A percentile compares a stretch with the other conserved stretches of the same genome.
Conservation (phyloP, 768 basidiomycete genomes). For the Sistotremastrum niveocremeum region DNA sequence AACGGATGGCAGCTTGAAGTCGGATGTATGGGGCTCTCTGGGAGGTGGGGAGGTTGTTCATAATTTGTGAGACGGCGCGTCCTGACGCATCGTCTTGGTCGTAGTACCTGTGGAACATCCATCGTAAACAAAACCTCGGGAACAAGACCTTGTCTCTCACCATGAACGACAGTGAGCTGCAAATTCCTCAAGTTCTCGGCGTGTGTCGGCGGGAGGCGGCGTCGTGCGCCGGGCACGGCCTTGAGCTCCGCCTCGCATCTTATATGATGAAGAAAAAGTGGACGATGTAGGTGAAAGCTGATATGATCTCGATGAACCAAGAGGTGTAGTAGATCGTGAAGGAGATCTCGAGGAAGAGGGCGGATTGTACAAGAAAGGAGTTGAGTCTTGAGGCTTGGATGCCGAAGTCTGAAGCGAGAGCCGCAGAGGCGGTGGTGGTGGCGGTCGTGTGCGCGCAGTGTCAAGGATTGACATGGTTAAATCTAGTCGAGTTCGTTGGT, state of each 20-base stretch:
- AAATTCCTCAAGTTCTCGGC: constrained; percentile 67
- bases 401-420: too few species aligned
- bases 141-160: constrained; percentile 25
- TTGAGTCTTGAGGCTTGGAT: too few species aligned
- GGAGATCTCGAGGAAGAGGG: too few species aligned
- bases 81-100: constrained; percentile 69
- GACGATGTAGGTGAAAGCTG: constrained; percentile 30
- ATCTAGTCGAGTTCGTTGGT: too few species aligned
- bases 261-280: constrained; percentile 39
- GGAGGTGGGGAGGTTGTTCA: constrained; percentile 65
- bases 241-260: constrained; percentile 33
- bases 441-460: constrained; percentile 46
- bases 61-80: constrained; percentile 66
- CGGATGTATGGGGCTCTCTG: constrained; percentile 82
- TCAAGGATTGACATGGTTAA: constrained; percentile 30
- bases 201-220: constrained; percentile 52
- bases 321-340: constrained; percentile 36
- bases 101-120: constrained; percentile 49
- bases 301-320: constrained; percentile 29
- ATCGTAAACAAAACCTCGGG: background rate
- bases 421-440: constrained; percentile 38
- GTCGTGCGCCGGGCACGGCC: constrained; percentile 42
- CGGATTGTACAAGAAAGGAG: too few species aligned
- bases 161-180: constrained; percentile 67
- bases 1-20: constrained; percentile 74